These are phyloP conservation scores for Tolypocladium tropicale DNA, from an alignment of 2,329 filamentous ascomycete species.

Conservation along the genomic window DNA sequence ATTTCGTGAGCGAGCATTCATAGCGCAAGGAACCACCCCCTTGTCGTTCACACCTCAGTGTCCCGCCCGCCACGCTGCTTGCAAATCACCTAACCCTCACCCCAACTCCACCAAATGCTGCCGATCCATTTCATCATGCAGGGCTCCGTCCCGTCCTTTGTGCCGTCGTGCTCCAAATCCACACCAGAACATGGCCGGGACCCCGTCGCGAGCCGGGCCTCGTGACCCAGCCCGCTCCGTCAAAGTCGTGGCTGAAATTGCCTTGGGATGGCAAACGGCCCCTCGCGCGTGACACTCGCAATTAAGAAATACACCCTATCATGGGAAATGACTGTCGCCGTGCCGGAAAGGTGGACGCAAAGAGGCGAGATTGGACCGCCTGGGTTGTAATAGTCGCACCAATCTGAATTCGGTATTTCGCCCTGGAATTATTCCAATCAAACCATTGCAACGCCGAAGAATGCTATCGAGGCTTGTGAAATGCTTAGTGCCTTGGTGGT, in stretches of 20 bases:
- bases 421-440: background rate
- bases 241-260: background rate
- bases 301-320: background rate
- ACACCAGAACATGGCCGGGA: background rate
- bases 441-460: background rate
- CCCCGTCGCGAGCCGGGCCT: background rate
- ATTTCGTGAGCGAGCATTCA: background rate
- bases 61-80: background rate
- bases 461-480: background rate
- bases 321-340: background rate
- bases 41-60: background rate
- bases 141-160: background rate
- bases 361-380: background rate
- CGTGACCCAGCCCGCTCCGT: background rate
- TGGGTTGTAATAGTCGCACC: background rate
- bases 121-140: conserved; percentile 1
- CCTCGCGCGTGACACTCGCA: background rate
- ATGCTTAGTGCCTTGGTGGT: background rate
- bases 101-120: conserved; percentile 2
- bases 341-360: background rate
- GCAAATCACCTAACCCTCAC: background rate
- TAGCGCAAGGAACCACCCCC: background rate
- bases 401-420: background rate
- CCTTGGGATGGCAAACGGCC: background rate
- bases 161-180: background rate